Evolutionary conservation across 495 filamentous ascomycete species (phyloP).

Genomic region (Talaromyces adpressus): DNA sequence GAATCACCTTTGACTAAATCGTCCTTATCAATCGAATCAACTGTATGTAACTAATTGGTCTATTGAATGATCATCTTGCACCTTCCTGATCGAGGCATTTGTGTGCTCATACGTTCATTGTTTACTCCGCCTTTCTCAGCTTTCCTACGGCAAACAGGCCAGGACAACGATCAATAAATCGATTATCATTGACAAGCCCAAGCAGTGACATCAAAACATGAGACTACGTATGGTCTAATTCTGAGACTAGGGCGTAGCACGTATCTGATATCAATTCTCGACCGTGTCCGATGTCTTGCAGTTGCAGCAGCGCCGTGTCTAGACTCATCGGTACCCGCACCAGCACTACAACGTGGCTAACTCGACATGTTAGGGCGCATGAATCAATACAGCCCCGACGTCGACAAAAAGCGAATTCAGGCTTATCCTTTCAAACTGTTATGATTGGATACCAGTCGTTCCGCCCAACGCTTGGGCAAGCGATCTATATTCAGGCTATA

Average conservation of each 20-base stretch:
- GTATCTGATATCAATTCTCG: background rate
- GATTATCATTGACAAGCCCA: background rate
- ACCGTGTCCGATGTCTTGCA: background rate
- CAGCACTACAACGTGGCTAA: background rate
- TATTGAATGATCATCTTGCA: background rate
- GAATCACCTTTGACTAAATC: background rate
- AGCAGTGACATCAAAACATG: background rate
- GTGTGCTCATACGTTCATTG: background rate
- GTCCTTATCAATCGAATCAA: background rate
- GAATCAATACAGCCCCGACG: too few relatives aligned
- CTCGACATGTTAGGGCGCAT: background rate
- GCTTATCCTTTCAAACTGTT: background rate
- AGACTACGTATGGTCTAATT: background rate
- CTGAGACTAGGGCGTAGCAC: background rate
- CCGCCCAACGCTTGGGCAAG: background rate
- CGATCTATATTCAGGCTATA: background rate
- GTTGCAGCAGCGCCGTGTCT: background rate
- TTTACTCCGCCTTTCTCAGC: background rate
- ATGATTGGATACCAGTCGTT: background rate
- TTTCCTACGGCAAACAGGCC: too few relatives aligned
- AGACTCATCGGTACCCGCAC: background rate
- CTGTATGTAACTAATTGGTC: background rate
- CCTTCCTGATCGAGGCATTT: background rate
- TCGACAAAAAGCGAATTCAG: background rate
- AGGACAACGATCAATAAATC: background rate